Evolutionary conservation across 345 rosid species (phyloP).

Genomic region (Hibiscus tridactylites): DNA sequence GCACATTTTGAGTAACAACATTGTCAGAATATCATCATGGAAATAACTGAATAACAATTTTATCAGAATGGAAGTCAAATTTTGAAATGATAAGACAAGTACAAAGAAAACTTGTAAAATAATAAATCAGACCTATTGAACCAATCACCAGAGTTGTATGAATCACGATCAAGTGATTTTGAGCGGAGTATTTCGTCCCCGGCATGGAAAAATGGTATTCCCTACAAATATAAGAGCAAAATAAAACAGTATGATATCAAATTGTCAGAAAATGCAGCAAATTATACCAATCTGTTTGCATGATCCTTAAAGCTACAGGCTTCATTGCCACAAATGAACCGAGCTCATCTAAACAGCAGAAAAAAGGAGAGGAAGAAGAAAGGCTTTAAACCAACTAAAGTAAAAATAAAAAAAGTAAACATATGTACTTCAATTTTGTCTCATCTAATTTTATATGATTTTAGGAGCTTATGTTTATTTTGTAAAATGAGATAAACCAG

Average conservation of each 20-base stretch:
- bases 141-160: slow-evolving; percentile 98
- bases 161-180: slow-evolving; percentile 93
- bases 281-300: neutral
- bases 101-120: slow-evolving; percentile 7
- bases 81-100: neutral
- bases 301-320: neutral
- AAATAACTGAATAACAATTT: neutral
- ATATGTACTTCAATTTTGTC: neutral
- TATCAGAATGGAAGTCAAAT: neutral
- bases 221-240: slow-evolving; percentile 29
- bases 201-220: slow-evolving; percentile 88
- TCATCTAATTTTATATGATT: neutral
- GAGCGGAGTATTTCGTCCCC: slow-evolving; percentile 97
- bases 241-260: neutral
- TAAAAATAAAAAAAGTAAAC: neutral
- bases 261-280: neutral
- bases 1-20: neutral
- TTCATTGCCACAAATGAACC: neutral
- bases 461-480: neutral
- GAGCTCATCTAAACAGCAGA: neutral
- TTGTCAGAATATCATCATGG: neutral
- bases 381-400: neutral
- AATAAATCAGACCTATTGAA: slow-evolving; percentile 60
- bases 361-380: neutral
- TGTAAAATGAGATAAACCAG: too few species aligned